Percentiles rank a stretch among this genome's conserved stretches.
These are phyloP conservation scores for Elymus sibiricus DNA, from an alignment of 176 grass and related monocot species.

Conservation along the genomic window DNA sequence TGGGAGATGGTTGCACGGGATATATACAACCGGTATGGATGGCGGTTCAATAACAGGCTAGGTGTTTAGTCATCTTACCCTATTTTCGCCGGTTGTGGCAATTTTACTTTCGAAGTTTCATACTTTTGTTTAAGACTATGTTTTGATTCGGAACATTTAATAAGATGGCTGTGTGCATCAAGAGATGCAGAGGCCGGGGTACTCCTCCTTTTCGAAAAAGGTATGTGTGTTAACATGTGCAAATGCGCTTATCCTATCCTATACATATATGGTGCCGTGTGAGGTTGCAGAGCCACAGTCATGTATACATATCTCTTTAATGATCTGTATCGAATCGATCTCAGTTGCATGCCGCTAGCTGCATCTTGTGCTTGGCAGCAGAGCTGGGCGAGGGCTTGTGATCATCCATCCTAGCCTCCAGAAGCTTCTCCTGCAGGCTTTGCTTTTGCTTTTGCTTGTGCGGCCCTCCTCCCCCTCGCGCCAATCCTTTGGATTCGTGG, in stretches of 20 bases:
- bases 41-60: too few species aligned
- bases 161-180: too few species aligned
- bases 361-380: background rate
- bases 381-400: background rate
- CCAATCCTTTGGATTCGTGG: background rate
- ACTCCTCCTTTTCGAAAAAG: too few species aligned
- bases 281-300: background rate
- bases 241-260: background rate
- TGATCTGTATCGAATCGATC: background rate
- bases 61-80: too few species aligned
- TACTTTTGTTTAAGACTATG: too few species aligned
- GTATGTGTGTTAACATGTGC: background rate
- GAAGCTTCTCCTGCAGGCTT: conserved; percentile 53
- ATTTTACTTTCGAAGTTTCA: too few species aligned
- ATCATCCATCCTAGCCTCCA: conserved; percentile 43
- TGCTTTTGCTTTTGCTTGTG: conserved; percentile 34
- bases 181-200: too few species aligned
- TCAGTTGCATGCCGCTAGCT: background rate
- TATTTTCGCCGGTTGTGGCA: too few species aligned
- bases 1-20: too few species aligned
- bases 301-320: background rate
- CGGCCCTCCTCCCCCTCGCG: background rate
- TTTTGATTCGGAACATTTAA: too few species aligned
- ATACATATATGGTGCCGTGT: background rate
- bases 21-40: too few species aligned